Evolutionary conservation across 1,284 basidiomycete genomes (phyloP), one percentile per base, ranked within the genome.

Genomic region (Ceratobasidium sp.): DNA sequence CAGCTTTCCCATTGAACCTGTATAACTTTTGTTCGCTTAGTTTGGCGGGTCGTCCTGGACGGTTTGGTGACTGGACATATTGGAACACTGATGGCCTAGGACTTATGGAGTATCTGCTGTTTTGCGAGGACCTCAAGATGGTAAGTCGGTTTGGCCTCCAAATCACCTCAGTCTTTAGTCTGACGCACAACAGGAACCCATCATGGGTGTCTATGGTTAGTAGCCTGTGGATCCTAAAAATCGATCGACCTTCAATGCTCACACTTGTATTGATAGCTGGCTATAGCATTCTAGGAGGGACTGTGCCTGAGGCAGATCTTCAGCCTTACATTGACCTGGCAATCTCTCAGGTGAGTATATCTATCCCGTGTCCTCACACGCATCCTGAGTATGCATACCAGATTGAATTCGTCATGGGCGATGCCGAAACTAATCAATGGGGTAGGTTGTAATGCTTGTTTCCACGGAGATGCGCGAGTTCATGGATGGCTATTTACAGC

Each of bases 331-430:
- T 82, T 20, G 75, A 82, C 38, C 50, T 73, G 44, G 79, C 79
- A 9, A 66, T 80, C 44, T 77, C 73, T 17, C 79, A 79, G 50
- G 78, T 73, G 9, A 23, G 78, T 65, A 3, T 9, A 20, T 28
- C 20, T 44, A 20, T n/a, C 50, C 26, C n/a, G 33, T 20, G 33
- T 40, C 23, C 68, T 13, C 23, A 6, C 20, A 20, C 12, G 20
- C n/a, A 28, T 23, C n/a, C 23, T 46, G 42, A 48, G 40, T 3
- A 26, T 13, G 40, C 12, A 23, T n/a, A 17, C 7, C 79, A 91
- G 90, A 92, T 93, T 78, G 91, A 93, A 81, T 94, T 93, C 81
- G 91, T 90, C 10, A 87, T 92, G 38, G 91, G 91, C 12, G 88
- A 90, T 77, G 84, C 89, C 7, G 80, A 85, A 1, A 86, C 84